Percentiles rank a stretch among this genome's conserved stretches.
Conservation (phyloP, 108 stramenopile species). For the Thalassiosira profunda region DNA sequence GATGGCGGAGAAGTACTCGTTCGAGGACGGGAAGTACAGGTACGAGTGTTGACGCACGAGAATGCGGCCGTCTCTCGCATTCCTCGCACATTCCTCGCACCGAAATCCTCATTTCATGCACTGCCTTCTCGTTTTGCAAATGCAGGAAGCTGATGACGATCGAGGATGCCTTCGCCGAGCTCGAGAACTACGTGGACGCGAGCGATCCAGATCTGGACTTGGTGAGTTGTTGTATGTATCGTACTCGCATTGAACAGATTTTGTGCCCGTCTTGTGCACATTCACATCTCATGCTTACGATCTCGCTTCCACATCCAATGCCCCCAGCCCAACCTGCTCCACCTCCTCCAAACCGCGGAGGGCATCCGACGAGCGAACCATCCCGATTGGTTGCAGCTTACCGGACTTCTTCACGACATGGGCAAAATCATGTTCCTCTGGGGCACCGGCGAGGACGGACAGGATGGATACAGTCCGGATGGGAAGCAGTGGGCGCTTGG, state of each 20-base stretch:
- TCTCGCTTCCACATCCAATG: no score
- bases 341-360: constrained; percentile 85
- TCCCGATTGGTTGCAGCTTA: constrained; percentile 84
- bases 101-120: no score
- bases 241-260: no score
- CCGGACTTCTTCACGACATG: constrained; percentile 85
- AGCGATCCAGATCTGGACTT: constrained; percentile 80
- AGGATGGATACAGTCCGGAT: constrained; percentile 64
- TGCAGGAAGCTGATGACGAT: constrained; percentile 75
- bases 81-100: no score
- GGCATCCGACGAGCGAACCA: constrained; percentile 73
- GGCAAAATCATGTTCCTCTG: constrained; percentile 89
- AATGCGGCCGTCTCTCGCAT: no score
- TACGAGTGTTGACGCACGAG: no score
- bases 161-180: constrained; percentile 71
- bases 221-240: no score
- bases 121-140: no score
- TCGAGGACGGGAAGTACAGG: constrained; percentile 22
- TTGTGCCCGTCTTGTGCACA: no score
- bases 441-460: constrained; percentile 73
- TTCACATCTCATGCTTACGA: no score
- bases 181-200: constrained; percentile 82
- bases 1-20: constrained; percentile 72
- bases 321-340: constrained; percentile 77
- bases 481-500: constrained; percentile 88